Conservation (phyloP, 495 filamentous ascomycete species). For the Xylaria palmicola region DNA sequence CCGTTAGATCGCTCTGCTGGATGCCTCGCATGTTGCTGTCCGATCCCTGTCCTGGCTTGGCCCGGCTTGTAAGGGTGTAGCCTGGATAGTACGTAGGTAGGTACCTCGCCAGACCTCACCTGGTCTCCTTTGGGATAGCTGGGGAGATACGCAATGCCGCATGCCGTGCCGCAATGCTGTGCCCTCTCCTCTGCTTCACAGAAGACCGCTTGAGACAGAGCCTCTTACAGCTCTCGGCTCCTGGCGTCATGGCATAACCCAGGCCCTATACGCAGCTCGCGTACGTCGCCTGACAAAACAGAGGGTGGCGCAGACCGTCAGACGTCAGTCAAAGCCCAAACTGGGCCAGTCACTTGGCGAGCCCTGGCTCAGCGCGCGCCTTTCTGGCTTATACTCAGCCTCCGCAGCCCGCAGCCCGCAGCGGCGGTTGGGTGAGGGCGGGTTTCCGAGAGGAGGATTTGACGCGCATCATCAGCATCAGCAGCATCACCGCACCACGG, state of each 20-base stretch:
- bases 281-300: conserved; percentile 11
- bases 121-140: too few relatives aligned
- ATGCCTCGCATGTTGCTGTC: background rate
- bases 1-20: background rate
- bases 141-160: too few relatives aligned
- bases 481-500: too few relatives aligned
- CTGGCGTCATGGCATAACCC: background rate
- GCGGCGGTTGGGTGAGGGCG: background rate
- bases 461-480: conserved; percentile 20
- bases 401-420: too few relatives aligned
- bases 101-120: background rate
- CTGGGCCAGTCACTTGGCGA: background rate
- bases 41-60: background rate
- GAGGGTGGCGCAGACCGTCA: conserved; percentile 27
- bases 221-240: background rate
- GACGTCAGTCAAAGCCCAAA: conserved; percentile 16
- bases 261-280: too few relatives aligned
- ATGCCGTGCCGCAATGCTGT: too few relatives aligned
- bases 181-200: background rate
- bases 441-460: background rate
- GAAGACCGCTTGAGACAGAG: conserved; percentile 1
- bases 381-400: conserved; percentile 10
- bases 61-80: background rate
- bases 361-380: background rate
- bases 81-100: too few relatives aligned